Base-by-base conservation (phyloP, 805 yeast genomes). In the Allodekkera sacchari region DNA sequence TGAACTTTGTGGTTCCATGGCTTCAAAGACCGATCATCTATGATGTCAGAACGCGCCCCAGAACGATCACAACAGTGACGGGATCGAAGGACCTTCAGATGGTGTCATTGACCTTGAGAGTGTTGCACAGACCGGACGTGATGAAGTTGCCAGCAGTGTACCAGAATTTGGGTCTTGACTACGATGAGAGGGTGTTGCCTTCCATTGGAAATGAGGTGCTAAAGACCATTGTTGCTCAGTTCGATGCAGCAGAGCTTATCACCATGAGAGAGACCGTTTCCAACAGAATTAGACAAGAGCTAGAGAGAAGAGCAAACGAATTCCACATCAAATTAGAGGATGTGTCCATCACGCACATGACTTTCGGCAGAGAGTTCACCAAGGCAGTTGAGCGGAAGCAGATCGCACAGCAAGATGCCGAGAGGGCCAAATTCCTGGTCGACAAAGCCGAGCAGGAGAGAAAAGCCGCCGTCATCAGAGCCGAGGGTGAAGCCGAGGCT, bases 361-460 rank as follows among this genome's bases (percentile, higher is more conserved):
- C 96, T 1, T 92, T 92, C 57, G 97, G 98, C 33, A 73, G 71
- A 43, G 98, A 92, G 55, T 92, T 92, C 66, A 92, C 98, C 33
- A 88, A 83, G 60, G 97, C 98, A 21, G 98, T 92, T 38, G 98
- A 92, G 64, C 95, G 84, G 64, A 92, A 92, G 58, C 97, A 92
- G 63, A 94, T 92, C 61, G 98, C 98, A 20, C 98, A 92, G 64
- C 98, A 92, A 63, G 98, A 92, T 55, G 97, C 98, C 16, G 97
- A 92, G 66, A 74, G 98, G 45, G 96, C 97, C 37, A 82, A 81
- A 52, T 92, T 75, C 53, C 66, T 84, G 32, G 96, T 92, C 34
- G 96, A 88, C 53, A 82, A 82, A 55, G 97, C 97, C 7, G 96
- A 92, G 59, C 98, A 92, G 64, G 97, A 89, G 59, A 76, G 95